Conservation (phyloP, 257 asterid genomes). For the Gynochthodes officinalis region DNA sequence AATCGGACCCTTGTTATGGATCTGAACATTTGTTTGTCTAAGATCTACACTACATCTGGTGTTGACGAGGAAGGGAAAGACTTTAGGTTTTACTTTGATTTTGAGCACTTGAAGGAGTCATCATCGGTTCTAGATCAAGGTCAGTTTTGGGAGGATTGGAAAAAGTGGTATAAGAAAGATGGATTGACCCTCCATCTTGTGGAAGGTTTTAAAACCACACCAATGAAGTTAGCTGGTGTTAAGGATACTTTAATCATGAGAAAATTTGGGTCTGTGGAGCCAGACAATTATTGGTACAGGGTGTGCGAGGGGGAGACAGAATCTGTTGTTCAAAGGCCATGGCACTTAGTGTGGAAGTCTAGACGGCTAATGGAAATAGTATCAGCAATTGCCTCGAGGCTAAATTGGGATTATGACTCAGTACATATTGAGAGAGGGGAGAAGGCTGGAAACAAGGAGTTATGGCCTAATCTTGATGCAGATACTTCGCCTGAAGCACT, state of each 20-base stretch:
- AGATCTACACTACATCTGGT: conserved; percentile 58
- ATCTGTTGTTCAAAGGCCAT: conserved; percentile 58
- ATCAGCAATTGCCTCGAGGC: conserved; percentile 52
- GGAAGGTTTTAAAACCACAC: conserved; percentile 59
- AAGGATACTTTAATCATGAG: conserved; percentile 65
- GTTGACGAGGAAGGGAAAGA: conserved; percentile 83
- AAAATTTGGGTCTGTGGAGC: conserved; percentile 69
- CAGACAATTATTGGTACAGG: conserved; percentile 73
- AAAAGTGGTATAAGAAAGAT: conserved; percentile 49
- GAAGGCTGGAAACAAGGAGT: conserved; percentile 46
- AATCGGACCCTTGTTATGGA: conserved; percentile 89
- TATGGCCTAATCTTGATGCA: conserved; percentile 64
- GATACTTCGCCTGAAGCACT: conserved; percentile 65
- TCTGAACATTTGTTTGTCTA: conserved; percentile 62
- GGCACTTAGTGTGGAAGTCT: conserved; percentile 68
- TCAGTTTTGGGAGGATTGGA: conserved; percentile 71
- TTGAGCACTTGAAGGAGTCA: conserved; percentile 71
- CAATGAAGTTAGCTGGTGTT: conserved; percentile 53
- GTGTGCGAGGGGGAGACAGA: conserved; percentile 80
- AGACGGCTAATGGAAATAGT: conserved; percentile 61
- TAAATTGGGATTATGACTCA: conserved; percentile 76
- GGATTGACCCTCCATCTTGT: conserved; percentile 61
- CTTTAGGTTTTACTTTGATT: conserved; percentile 77
- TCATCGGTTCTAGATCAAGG: conserved; percentile 62
- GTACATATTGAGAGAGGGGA: conserved; percentile 74